These are phyloP conservation scores for Ogataea populi-albae DNA, from an alignment of 805 yeast species.

Conservation along the genomic window DNA sequence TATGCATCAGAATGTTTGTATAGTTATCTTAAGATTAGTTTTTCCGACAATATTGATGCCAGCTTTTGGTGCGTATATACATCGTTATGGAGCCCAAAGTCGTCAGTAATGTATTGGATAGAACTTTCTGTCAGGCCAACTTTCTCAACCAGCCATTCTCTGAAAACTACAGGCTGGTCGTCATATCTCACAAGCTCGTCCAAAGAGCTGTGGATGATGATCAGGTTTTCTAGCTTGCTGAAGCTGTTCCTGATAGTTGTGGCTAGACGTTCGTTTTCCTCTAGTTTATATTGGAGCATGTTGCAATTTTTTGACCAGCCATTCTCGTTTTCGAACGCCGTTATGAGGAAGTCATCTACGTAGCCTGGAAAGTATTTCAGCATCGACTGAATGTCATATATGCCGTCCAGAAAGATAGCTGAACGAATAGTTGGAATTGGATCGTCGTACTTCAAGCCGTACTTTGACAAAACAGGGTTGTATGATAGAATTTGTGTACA, in stretches of 20 bases:
- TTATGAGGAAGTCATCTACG: conserved; percentile 45
- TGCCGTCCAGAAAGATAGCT: conserved; percentile 61
- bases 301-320: conserved; percentile 20
- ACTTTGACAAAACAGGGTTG: conserved; percentile 8
- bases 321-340: conserved; percentile 44
- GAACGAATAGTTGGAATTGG: conserved; percentile 20
- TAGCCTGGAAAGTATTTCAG: conserved; percentile 63
- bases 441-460: conserved; percentile 8
- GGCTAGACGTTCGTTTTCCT: background rate
- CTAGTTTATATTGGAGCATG: conserved; percentile 11
- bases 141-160: conserved; percentile 30
- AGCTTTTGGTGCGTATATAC: conserved; percentile 48
- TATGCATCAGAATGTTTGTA: no score
- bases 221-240: conserved; percentile 20
- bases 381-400: conserved; percentile 52
- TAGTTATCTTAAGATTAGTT: no score
- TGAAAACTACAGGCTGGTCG: conserved; percentile 46
- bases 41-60: conserved; percentile 14
- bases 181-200: conserved; percentile 61
- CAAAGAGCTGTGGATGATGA: conserved; percentile 55
- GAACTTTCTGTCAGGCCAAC: conserved; percentile 6
- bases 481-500: conserved; percentile 48
- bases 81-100: conserved; percentile 64
- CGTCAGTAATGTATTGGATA: conserved; percentile 28
- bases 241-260: conserved; percentile 6